These are phyloP conservation scores for Populus tremula DNA, from an alignment of 345 rosid species.

Conservation along the genomic window DNA sequence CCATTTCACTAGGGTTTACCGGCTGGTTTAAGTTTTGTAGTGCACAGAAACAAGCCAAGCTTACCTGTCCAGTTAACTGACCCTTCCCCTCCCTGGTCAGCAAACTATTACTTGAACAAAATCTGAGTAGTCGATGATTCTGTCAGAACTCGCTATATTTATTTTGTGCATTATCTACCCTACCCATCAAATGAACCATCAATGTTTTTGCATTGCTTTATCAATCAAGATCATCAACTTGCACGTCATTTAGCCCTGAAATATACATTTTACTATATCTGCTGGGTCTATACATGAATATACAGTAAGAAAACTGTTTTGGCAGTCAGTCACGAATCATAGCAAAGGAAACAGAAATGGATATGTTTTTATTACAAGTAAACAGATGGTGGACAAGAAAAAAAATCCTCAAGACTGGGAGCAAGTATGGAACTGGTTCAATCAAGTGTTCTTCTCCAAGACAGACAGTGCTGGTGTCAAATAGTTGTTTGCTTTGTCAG, in stretches of 20 bases:
- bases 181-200: neutral
- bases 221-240: neutral
- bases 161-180: neutral
- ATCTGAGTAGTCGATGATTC: too few relatives aligned
- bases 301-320: conserved; percentile 3
- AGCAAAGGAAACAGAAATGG: too few relatives aligned
- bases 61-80: too few relatives aligned
- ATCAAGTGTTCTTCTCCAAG: conserved; percentile 84
- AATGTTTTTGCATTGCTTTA: neutral
- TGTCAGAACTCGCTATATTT: too few relatives aligned
- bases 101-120: too few relatives aligned
- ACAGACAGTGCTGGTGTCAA: conserved; percentile 85
- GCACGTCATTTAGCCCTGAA: neutral
- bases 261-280: conserved; percentile 9
- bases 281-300: conserved; percentile 6
- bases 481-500: conserved; percentile 95
- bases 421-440: too few relatives aligned
- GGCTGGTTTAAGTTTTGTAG: too few relatives aligned
- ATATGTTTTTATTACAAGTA: too few relatives aligned
- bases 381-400: neutral
- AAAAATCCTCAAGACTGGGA: neutral
- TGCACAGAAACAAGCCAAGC: too few relatives aligned
- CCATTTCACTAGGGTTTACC: too few relatives aligned
- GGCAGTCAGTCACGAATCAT: too few relatives aligned
- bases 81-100: too few relatives aligned